These are phyloP conservation scores for Phytophthora pistaciae DNA, from an alignment of 352 stramenopile species.

Conservation along the genomic window DNA sequence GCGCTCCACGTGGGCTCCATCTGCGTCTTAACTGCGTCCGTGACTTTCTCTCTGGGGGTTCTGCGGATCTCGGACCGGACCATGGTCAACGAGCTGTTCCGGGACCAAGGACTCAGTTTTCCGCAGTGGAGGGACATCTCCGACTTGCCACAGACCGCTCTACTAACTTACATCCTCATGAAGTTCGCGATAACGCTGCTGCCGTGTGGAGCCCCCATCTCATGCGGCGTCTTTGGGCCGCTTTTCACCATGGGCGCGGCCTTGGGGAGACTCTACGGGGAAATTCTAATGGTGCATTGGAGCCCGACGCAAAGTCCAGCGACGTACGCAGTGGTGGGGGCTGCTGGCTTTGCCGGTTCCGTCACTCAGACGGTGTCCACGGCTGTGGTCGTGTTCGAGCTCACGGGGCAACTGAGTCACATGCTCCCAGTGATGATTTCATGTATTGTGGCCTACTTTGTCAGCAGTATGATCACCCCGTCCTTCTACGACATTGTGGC, in stretches of 20 bases:
- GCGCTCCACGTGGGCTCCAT: slow-evolving; percentile 70
- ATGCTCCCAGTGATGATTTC: slow-evolving; percentile 88
- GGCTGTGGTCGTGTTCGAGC: slow-evolving; percentile 88
- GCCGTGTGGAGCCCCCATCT: slow-evolving; percentile 78
- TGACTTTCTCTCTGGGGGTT: slow-evolving; percentile 80
- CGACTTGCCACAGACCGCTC: slow-evolving; percentile 62
- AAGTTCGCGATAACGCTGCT: slow-evolving; percentile 83
- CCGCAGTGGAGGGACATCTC: slow-evolving; percentile 73
- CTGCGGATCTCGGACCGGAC: slow-evolving; percentile 77
- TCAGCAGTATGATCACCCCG: slow-evolving; percentile 77
- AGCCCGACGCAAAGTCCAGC: slow-evolving; percentile 75
- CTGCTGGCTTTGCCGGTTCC: slow-evolving; percentile 91
- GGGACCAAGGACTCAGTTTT: slow-evolving; percentile 67
- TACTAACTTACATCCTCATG: slow-evolving; percentile 76
- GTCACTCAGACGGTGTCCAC: slow-evolving; percentile 92
- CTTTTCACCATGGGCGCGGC: slow-evolving; percentile 86
- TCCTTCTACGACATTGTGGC: slow-evolving; percentile 90
- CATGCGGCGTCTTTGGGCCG: slow-evolving; percentile 84
- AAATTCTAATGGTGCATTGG: slow-evolving; percentile 76
- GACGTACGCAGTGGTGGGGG: slow-evolving; percentile 93
- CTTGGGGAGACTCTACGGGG: slow-evolving; percentile 78
- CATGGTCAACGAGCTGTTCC: slow-evolving; percentile 87
- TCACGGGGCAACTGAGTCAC: slow-evolving; percentile 85
- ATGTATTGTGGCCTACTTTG: slow-evolving; percentile 88
- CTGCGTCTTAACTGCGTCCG: slow-evolving; percentile 60